Percentiles rank a stretch among this genome's conserved stretches.
Conservation (phyloP, 176 grass and related monocot genomes). For the Oryza coarctata region DNA sequence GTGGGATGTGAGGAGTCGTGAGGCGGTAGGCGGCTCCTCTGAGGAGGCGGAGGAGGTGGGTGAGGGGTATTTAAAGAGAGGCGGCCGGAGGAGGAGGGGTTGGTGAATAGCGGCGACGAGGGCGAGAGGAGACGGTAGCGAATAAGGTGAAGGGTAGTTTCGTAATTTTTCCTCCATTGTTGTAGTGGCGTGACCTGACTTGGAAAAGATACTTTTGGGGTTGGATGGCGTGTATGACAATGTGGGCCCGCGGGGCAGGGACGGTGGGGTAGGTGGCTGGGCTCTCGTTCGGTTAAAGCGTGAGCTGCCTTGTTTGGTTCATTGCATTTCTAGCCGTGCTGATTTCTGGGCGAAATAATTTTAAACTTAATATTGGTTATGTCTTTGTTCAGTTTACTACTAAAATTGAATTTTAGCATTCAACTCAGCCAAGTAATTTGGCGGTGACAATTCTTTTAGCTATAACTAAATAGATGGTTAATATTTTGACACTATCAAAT, state of each 20-base stretch:
- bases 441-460: too few relatives aligned
- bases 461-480: too few relatives aligned
- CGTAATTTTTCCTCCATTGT: not conserved
- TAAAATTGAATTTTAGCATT: too few relatives aligned
- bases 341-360: too few relatives aligned
- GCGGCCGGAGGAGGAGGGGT: not conserved
- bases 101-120: not conserved
- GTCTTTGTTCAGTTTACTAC: too few relatives aligned
- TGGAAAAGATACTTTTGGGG: not conserved
- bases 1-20: conserved; percentile 19
- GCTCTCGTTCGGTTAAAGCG: not conserved
- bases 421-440: too few relatives aligned
- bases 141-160: conserved; percentile 15
- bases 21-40: conserved; percentile 32
- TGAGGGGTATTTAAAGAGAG: conserved; percentile 42
- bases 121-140: too few relatives aligned
- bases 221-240: conserved; percentile 21
- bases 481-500: too few relatives aligned
- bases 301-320: too few relatives aligned
- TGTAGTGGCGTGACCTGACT: not conserved
- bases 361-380: too few relatives aligned
- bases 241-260: not conserved
- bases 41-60: conserved; percentile 35
- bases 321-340: too few relatives aligned
- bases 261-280: not conserved